Conservation (phyloP, 352 stramenopile species). For the Phytophthora fragariae region DNA sequence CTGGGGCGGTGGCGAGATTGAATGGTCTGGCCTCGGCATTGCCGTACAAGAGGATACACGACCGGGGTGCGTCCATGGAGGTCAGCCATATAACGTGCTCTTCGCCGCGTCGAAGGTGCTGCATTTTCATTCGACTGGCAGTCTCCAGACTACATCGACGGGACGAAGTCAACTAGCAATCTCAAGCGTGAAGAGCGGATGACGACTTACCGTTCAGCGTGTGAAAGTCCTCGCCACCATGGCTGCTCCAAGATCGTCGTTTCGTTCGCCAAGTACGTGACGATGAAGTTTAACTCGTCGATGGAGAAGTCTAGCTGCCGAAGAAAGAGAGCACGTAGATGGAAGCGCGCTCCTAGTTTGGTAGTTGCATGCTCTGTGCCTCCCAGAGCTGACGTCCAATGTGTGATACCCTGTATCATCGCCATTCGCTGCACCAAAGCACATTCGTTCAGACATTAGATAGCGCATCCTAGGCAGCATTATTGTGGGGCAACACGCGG, state of each 20-base stretch:
- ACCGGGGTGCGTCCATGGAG: slow-evolving; percentile 43
- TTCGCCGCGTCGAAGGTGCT: slow-evolving; percentile 45
- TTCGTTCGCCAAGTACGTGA: slow-evolving; percentile 52
- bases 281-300: slow-evolving; percentile 54
- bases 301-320: slow-evolving; percentile 49
- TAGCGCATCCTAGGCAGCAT: not conserved
- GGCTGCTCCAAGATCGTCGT: slow-evolving; percentile 48
- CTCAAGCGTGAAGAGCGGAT: not conserved
- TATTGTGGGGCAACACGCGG: slow-evolving; percentile 1
- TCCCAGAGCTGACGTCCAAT: slow-evolving; percentile 35
- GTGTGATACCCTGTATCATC: slow-evolving; percentile 33
- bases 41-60: slow-evolving; percentile 53
- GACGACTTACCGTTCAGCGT: slow-evolving; percentile 39
- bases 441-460: not conserved
- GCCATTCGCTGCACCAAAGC: slow-evolving; percentile 29
- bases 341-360: slow-evolving; percentile 54
- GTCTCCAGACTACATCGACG: slow-evolving; percentile 39
- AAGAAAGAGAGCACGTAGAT: slow-evolving; percentile 52
- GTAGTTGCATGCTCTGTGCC: slow-evolving; percentile 43
- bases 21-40: slow-evolving; percentile 49
- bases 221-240: slow-evolving; percentile 50
- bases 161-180: not conserved
- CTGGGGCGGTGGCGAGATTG: slow-evolving; percentile 31
- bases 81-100: slow-evolving; percentile 51
- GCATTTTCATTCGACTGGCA: slow-evolving; percentile 47